Base-by-base conservation (phyloP, 306 rosid species). In the Purshia tridentata region DNA sequence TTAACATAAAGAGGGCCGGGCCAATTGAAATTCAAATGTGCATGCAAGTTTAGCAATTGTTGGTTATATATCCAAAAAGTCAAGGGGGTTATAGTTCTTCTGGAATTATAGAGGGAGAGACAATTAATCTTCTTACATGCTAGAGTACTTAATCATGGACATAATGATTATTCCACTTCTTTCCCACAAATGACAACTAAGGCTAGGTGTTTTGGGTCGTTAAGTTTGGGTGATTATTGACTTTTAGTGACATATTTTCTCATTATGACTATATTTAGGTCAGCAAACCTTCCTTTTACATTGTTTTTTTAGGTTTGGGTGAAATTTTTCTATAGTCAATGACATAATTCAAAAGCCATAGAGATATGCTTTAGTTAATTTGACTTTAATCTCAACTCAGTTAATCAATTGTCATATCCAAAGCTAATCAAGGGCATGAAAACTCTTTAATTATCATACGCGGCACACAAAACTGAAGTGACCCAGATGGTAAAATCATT, bases 401-500 rank as follows among this genome's bases (percentile, higher is more conserved):
- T 41, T 78, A 29, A 3, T 76, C 73, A 40, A 46, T 12, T 70
- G 69, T 65, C 76, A 8, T 41, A 70, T 72, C 56, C 55, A 29
- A 35, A 19, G 54, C 47, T 58, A 77, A 70, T 69, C 74, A 61
- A 42, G 55, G 37, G 4, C 65, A 77, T 50, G 40, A 12, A 59
- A 50, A 41, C 12, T 15, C 5, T 9, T 67, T 44, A 1, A 6
- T 1, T 69, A n/a, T 37, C 47, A 48, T 19, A 39, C 23, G 41
- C 41, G 59, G 49, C 40, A 52, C 4, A 54, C 13, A 29, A 52
- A 53, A 69, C 19, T 23, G n/a, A n/a, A n/a, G n/a, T n/a, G 67
- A 63, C 45, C 70, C 60, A 55, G 55, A 71, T 56, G 72, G 75
- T 53, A 45, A 52, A 77, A 77, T 77, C 65, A 77, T 77, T 46